Evolutionary conservation across 305 asterid species (phyloP), one percentile per base, ranked within the genome.

Genomic region (Fraxinus ornus): DNA sequence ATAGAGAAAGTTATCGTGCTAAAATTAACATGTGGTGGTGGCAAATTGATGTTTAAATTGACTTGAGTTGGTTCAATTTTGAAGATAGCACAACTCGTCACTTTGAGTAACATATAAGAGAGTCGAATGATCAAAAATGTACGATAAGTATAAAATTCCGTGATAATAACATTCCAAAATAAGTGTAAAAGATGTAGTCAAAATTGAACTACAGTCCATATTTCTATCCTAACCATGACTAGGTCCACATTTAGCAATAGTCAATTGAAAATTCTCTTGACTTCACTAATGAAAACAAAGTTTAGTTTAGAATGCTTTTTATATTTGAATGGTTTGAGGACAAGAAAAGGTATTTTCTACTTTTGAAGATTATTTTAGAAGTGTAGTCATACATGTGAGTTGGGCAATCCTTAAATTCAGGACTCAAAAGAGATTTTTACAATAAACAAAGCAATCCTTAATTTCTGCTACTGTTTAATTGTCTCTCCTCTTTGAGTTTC

Each of bases 351-450:
- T 36, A 89, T 83, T 82, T 84, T 21, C 70, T 19, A 41, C 81
- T 73, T 83, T 89, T 84, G 86, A 86, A 89, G 80, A 89, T 86
- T 87, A 90, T 75, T 86, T 87, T 84, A 84, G 72, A 83, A 84
- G 33, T 60, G 75, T 78, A 26, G 76, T 36, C 81, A 83, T 80
- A 78, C 87, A 86, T 85, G 83, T 88, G 90, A 90, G 85, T 62
- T 79, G 35, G 49, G 76, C 84, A 75, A 78, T 79, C 95, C 94
- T 87, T 92, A 94, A 91, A 93, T 91, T 89, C 86, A 85, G 95
- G 93, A 57, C 79, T 88, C 70, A 82, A 83, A 70, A 24, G 2
- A 62, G 76, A 80, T 30, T 17, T 76, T 13, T 36, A 33, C 71
- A 75, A 55, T 64, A 62, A 13, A 36, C 24, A 62, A 68, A 83